phyloP scores from a whole-genome alignment of 768 basidiomycete genomes.

The Pisolithus marmoratus region DNA sequence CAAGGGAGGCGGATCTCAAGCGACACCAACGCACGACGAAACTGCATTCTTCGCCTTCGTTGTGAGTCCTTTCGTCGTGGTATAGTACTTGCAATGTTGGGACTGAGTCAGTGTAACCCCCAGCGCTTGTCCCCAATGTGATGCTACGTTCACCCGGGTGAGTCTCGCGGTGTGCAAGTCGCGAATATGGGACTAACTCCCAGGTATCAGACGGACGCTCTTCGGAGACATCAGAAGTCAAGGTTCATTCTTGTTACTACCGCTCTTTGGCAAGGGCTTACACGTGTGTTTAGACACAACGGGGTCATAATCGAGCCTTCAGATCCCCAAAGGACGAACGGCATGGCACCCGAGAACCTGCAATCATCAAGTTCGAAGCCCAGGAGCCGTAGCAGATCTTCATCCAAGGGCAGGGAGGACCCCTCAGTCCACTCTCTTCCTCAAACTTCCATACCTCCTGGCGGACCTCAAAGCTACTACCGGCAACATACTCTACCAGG shows the following conservation, averaged over 20 bases:
- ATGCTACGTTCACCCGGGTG: conserved; percentile 75
- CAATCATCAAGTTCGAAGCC: conserved; percentile 39
- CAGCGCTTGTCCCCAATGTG: conserved; percentile 75
- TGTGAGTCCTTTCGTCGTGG: conserved; percentile 38
- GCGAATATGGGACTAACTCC: conserved; percentile 13
- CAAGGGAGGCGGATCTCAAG: conserved; percentile 77
- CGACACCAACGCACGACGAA: conserved; percentile 78
- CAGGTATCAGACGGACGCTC: conserved; percentile 61
- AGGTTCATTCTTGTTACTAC: conserved; percentile 38
- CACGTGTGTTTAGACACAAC: conserved; percentile 42
- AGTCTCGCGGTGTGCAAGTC: conserved; percentile 23
- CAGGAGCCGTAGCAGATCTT: conserved; percentile 46
- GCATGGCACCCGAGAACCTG: conserved; percentile 15
- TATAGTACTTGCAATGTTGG: conserved; percentile 9
- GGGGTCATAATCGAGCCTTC: conserved; percentile 57
- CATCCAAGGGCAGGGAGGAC: conserved; percentile 33
- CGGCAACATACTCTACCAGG: conserved; percentile 56
- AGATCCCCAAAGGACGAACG: conserved; percentile 19
- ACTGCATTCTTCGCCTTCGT: conserved; percentile 66
- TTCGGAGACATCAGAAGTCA: conserved; percentile 76
- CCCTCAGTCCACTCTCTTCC: conserved; percentile 31
- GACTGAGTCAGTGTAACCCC: conserved; percentile 10
- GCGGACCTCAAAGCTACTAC: conserved; percentile 55
- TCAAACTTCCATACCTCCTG: conserved; percentile 24
- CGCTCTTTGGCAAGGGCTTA: conserved; percentile 2